These are phyloP conservation scores for Entrophospora sp. DNA, from an alignment of 192 early-diverging fungal species.

Conservation along the genomic window DNA sequence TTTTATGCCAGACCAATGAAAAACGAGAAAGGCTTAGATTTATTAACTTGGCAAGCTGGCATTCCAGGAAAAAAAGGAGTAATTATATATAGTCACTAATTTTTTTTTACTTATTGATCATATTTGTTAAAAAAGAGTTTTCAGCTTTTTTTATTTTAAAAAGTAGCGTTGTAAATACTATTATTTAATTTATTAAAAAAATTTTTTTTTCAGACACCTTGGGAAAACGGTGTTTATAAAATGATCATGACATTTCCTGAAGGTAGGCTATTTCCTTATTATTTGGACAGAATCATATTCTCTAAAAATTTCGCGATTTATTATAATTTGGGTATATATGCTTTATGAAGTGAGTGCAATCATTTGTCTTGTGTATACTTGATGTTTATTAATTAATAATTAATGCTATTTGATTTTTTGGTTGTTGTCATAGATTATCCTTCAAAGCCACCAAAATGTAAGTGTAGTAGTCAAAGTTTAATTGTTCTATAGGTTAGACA, in stretches of 20 bases:
- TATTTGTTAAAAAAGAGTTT: neutral
- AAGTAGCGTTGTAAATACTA: neutral
- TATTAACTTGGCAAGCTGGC: slow-evolving; percentile 88
- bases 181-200: slow-evolving; percentile 4
- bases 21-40: slow-evolving; percentile 68
- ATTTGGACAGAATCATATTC: neutral
- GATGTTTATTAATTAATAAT: neutral
- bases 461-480: no score
- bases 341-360: neutral
- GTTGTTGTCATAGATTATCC: slow-evolving; percentile 30
- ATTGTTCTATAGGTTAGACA: no score
- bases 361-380: slow-evolving; percentile 15
- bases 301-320: slow-evolving; percentile 25
- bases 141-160: neutral
- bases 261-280: no score
- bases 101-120: neutral
- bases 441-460: slow-evolving; percentile 40
- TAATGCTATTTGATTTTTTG: neutral
- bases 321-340: neutral
- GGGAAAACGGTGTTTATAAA: slow-evolving; percentile 88
- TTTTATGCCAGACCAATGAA: slow-evolving; percentile 91
- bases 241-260: slow-evolving; percentile 75
- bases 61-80: slow-evolving; percentile 56
- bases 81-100: neutral
- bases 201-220: slow-evolving; percentile 48